Evolutionary conservation across 2,329 filamentous ascomycete genomes (phyloP), one percentile per base, ranked within the genome.

Genomic region (Sordariomycetes sp.): DNA sequence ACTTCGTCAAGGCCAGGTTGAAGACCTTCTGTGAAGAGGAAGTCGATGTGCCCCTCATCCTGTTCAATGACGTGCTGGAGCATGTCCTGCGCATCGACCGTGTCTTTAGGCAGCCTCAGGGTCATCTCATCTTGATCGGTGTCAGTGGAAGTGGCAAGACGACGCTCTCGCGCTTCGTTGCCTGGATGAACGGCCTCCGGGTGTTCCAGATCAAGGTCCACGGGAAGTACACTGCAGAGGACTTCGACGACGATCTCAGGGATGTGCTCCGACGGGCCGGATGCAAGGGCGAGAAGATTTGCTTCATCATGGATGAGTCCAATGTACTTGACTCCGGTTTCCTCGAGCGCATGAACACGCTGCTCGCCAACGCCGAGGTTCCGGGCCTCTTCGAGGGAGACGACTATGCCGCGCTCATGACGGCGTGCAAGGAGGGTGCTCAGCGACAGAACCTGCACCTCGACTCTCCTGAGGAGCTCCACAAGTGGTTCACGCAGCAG

Each of bases 151-250:
- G 90, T 76, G 94, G 94, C 72, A 99, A 99, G 77, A 99, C 94
- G 3, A 99, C 94, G 0, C 74, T 99, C 13, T 97, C 95, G 35
- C 87, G 95, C 58, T 99, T 99, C 62, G 94, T 99, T 60, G 94
- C 94, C 53, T 99, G 94, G 94, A 99, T 99, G 94, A 99, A 99
- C 66, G 95, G 95, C 59, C 79, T 99, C 60, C 96, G 92, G 69
- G 91, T 99, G 48, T 99, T 96, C 79, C 94, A 99, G 74, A 99
- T 99, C 79, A 99, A 99, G 77, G 94, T 99, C 0, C 94, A 99
- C 66, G 94, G 94, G 62, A 96, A 92, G 68, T 99, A 99, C 73
- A 96, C 94, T 17, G 89, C 89, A 1, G 94, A 97, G 68, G 94
- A 99, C 73, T 99, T 99, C 67, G 94, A 99, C 67, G 95, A 99